Evolutionary conservation across 306 rosid species (phyloP), one percentile per base, ranked within the genome.

Genomic region (Clitoria ternatea): DNA sequence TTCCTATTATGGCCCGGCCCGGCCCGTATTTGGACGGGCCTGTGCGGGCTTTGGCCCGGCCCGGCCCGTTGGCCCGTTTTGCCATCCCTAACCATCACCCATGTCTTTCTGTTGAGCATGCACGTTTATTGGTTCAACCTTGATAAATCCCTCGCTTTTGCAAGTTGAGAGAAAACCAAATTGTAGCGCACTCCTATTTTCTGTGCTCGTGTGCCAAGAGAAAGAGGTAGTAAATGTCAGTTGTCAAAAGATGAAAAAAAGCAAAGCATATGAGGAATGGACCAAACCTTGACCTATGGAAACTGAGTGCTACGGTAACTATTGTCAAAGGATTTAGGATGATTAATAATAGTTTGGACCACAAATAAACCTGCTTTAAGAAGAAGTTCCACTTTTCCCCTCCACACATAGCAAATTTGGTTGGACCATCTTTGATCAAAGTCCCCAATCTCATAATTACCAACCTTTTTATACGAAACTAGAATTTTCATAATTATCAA

Each of bases 321-420:
- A 79, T 73, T 66, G 66, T 59, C 45, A 59, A 24, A 66, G 45
- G 49, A 65, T 79, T 73, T 40, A 36, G 75, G 39, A 40, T 68
- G 72, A 67, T 74, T 42, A 74, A 61, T 35, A 43, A 79, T 72
- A 48, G 52, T 65, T 72, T 6, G 83, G 79, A 79, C 79, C 83
- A 79, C 83, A 59, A 59, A 66, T 52, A 65, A 70, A 42, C 14
- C 14, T 14, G 43, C 35, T 27, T 77, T 43, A 32, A 78, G 62
- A 32, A 78, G 62, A 55, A 26, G 2, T 45, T 35, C 44, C 47
- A 44, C 27, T 55, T 64, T 75, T 57, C 63, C 63, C 62, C 63
- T 56, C 62, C 20, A 57, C 13, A 27, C 42, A 29, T 59, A 43
- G 40, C 59, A 57, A 66, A 7, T 72, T 66, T 77, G 32, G 65